Percentiles rank a stretch among this genome's conserved stretches.
Evolutionary conservation across 2,329 filamentous ascomycete genomes (phyloP).

Genomic region (Diaporthe amygdali): DNA sequence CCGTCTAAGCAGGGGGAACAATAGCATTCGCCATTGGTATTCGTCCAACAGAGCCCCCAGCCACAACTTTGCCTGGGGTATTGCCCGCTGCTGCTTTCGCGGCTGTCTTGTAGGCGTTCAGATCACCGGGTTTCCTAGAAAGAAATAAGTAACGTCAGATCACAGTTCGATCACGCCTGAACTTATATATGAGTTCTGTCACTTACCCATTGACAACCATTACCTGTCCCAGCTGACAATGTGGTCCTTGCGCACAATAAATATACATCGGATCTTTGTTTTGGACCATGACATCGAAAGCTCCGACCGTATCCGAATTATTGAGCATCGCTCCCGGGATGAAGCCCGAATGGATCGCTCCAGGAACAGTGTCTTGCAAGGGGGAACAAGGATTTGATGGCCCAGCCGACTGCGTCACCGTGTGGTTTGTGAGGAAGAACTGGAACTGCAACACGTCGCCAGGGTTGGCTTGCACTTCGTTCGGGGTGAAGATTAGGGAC

Average conservation of each 20-base stretch:
- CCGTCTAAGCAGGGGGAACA: neutral
- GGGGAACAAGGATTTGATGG: neutral
- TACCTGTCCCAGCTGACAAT: slow-evolving; percentile 3
- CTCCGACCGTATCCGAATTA: neutral
- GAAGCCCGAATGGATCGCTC: neutral
- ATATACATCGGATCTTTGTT: neutral
- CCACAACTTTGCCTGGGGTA: neutral
- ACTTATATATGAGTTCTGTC: too few species aligned
- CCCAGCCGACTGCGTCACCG: neutral
- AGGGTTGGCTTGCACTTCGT: neutral
- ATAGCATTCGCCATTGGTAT: slow-evolving; percentile 1
- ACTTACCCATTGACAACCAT: slow-evolving; percentile 10
- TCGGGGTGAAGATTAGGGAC: slow-evolving; percentile 1
- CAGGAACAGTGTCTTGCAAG: neutral
- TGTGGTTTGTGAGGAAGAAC: slow-evolving; percentile 4
- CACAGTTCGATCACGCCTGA: neutral
- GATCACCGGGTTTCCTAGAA: neutral
- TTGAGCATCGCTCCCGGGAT: neutral
- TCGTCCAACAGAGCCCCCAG: neutral
- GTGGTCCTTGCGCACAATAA: slow-evolving; percentile 2
- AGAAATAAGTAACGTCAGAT: neutral
- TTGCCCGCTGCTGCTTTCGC: neutral
- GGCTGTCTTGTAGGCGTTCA: neutral
- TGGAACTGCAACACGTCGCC: slow-evolving; percentile 11
- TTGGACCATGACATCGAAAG: slow-evolving; percentile 11